Base-by-base conservation (phyloP, 2,329 filamentous ascomycete species). In the Amauroascus niger region DNA sequence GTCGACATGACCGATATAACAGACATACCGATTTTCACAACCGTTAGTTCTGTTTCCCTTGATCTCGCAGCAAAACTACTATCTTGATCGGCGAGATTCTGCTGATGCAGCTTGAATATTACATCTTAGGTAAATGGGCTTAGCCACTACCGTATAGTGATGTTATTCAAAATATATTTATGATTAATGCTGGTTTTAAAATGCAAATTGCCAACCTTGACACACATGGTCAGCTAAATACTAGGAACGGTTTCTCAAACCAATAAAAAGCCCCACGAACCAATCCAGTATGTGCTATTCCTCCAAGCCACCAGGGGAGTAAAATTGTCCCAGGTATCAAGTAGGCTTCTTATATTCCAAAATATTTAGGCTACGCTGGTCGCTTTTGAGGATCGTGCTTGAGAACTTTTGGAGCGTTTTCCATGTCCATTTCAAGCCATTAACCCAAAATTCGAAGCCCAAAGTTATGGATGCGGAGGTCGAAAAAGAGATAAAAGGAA, bases 141-240 rank as follows among this genome's bases (percentile, higher is more conserved):
- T 32, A 3, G 5, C 16, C 11, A 32, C 14, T 13, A 9, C 26
- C 35, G 32, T 39, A 30, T 48, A 24, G 14, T 11, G 13, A 47
- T 16, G 33, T 14, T 40, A 41, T 53, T 53, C 28, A 18, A 41
- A 11, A 39, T 22, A 47, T 46, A 48, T 43, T 24, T 41, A 53
- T 53, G 26, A 35, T 33, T 24, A 45, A 46, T 52, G 50, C 32
- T 16, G 14, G 20, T 16, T 28, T 16, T 24, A 24, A 22, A 46
- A 39, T 24, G 22, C 26, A 50, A 20, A 50, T 32, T n/a, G 28
- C 30, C 50, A 39, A 46, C 50, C 41, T 41, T 35, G 44, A 51
- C 28, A 24, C 39, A 51, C 44, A 18, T 35, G 39, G 49, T 44
- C 14, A 39, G 26, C 39, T 18, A 43, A 33, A 33, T 43, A n/a